These are phyloP conservation scores for Fusarium austroafricanum DNA, from an alignment of 2,329 filamentous ascomycete genomes.

Conservation along the genomic window DNA sequence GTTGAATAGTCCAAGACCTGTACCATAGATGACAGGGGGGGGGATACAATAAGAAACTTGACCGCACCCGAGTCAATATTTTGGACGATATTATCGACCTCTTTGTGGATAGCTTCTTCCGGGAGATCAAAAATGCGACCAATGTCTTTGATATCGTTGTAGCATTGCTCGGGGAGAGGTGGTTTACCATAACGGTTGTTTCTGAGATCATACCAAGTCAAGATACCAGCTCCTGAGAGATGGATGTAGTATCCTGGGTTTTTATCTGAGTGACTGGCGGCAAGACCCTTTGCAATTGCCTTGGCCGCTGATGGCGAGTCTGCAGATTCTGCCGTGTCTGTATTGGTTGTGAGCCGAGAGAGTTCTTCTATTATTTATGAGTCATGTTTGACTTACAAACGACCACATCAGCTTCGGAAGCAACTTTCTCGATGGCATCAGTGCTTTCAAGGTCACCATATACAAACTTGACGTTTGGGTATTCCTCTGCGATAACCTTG, in stretches of 20 bases:
- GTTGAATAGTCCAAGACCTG: conserved; percentile 61
- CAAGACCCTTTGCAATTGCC: conserved; percentile 61
- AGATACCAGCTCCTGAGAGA: conserved; percentile 61
- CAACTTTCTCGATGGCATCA: conserved; percentile 62
- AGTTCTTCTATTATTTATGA: background rate
- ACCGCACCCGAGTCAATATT: conserved; percentile 53
- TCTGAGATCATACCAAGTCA: conserved; percentile 59
- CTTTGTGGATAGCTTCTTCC: conserved; percentile 69
- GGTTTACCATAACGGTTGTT: conserved; percentile 58
- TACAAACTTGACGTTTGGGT: conserved; percentile 61
- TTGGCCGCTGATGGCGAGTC: conserved; percentile 56
- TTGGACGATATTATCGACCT: conserved; percentile 76
- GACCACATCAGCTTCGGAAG: conserved; percentile 63
- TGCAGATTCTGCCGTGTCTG: conserved; percentile 62
- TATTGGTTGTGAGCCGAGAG: background rate
- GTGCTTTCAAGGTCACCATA: conserved; percentile 60
- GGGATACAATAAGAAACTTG: conserved; percentile 59
- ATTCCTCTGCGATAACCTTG: conserved; percentile 57
- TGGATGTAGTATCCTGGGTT: conserved; percentile 64
- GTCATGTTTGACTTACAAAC: conserved; percentile 55
- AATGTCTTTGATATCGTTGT: conserved; percentile 70
- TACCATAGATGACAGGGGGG: conserved; percentile 65
- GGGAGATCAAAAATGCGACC: conserved; percentile 66
- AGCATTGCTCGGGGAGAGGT: conserved; percentile 59
- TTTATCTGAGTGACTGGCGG: conserved; percentile 55